Evolutionary conservation across 139 green algal species (phyloP).

Genomic region (Raphidocelis subcapitata): DNA sequence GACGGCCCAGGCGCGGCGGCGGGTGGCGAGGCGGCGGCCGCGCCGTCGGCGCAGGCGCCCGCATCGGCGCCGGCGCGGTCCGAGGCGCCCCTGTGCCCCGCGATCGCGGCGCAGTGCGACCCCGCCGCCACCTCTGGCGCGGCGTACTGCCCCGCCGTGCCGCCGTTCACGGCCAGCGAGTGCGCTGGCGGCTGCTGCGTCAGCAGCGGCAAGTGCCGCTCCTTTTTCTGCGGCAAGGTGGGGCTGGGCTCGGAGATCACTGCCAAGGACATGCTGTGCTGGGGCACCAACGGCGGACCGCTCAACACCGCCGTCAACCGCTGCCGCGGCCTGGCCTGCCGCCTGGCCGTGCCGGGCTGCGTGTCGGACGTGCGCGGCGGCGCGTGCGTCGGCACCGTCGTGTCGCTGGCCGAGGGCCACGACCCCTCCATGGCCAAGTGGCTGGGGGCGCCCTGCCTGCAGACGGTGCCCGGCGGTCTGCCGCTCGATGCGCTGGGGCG

Average conservation of each 20-base stretch:
- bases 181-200: conserved; percentile 26
- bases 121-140: too few relatives aligned
- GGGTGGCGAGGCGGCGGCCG: not conserved
- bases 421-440: not conserved
- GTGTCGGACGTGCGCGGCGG: conserved; percentile 5
- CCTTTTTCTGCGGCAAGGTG: not conserved
- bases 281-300: conserved; percentile 19
- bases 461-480: not conserved
- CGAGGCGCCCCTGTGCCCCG: not conserved
- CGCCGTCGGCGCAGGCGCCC: not conserved
- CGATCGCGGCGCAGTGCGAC: not conserved
- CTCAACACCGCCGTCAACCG: conserved; percentile 18
- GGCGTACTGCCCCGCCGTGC: conserved; percentile 1
- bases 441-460: not conserved
- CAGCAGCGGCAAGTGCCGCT: conserved; percentile 17
- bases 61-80: not conserved
- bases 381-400: conserved; percentile 24
- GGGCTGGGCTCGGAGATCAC: not conserved
- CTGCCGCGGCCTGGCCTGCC: conserved; percentile 20
- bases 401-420: not conserved
- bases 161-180: not conserved
- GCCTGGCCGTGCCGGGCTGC: conserved; percentile 23
- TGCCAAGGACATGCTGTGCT: conserved; percentile 22
- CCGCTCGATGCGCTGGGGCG: not conserved
- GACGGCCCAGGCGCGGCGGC: too few relatives aligned